These are phyloP conservation scores for Meripilus lineatus DNA, from an alignment of 1,284 basidiomycete species.

Conservation along the genomic window DNA sequence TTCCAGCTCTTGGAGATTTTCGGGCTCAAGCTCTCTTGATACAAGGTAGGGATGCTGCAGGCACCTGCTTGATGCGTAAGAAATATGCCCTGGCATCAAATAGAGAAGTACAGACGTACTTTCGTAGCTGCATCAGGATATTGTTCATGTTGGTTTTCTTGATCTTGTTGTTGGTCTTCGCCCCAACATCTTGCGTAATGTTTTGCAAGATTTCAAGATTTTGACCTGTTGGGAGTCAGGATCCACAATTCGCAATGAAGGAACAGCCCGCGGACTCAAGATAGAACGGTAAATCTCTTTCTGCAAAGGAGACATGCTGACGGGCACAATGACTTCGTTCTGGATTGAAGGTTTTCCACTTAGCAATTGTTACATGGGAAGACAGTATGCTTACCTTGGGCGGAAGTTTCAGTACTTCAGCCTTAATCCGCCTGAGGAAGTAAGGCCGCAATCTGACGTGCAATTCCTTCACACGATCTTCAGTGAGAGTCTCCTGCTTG, in stretches of 20 bases:
- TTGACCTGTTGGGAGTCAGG: conserved; percentile 42
- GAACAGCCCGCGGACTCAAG: conserved; percentile 45
- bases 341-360: conserved; percentile 30
- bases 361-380: conserved; percentile 11
- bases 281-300: conserved; percentile 87
- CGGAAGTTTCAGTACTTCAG: conserved; percentile 87
- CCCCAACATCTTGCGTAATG: conserved; percentile 37
- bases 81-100: not conserved
- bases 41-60: conserved; percentile 91
- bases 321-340: conserved; percentile 89
- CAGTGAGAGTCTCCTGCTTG: conserved; percentile 74
- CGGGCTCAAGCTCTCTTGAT: conserved; percentile 77
- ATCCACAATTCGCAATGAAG: not conserved
- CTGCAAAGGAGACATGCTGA: conserved; percentile 86
- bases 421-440: conserved; percentile 90
- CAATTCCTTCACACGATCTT: conserved; percentile 74
- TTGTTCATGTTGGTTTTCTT: conserved; percentile 63
- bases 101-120: conserved; percentile 41
- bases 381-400: conserved; percentile 61
- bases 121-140: conserved; percentile 82
- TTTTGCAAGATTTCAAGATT: conserved; percentile 64
- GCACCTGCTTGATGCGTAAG: conserved; percentile 48
- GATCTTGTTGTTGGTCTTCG: conserved; percentile 29
- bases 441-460: conserved; percentile 82
- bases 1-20: conserved; percentile 52